Conservation (phyloP, 2,329 filamentous ascomycete genomes). For the Trichoderma sp. region DNA sequence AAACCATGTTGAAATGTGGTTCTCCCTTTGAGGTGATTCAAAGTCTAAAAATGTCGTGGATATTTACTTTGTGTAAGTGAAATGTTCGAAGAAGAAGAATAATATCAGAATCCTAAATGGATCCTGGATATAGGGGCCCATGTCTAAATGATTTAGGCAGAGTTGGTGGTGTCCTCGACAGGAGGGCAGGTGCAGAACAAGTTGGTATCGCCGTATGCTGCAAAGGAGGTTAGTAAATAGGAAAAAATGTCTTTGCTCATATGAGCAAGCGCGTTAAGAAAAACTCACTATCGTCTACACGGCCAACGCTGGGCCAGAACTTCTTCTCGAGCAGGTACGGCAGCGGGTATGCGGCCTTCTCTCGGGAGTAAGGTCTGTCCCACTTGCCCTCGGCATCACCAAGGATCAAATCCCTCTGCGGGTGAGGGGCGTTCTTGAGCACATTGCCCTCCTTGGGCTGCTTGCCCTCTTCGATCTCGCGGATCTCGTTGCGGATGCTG, state of each 20-base stretch:
- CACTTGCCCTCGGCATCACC: constrained; percentile 63
- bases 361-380: constrained; percentile 78
- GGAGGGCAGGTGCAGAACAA: constrained; percentile 94
- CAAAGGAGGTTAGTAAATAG: not conserved
- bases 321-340: constrained; percentile 89
- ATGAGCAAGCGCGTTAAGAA: not conserved
- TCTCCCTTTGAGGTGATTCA: not conserved
- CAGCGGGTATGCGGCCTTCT: constrained; percentile 85
- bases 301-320: constrained; percentile 89
- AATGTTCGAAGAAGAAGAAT: not conserved
- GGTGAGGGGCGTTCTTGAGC: constrained; percentile 87
- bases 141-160: constrained; percentile 6
- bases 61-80: constrained; percentile 9
- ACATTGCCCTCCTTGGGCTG: constrained; percentile 78
- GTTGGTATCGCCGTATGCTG: constrained; percentile 88
- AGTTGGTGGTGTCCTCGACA: constrained; percentile 63
- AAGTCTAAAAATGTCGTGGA: constrained; percentile 17
- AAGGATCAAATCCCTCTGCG: constrained; percentile 75
- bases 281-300: constrained; percentile 82
- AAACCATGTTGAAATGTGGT: constrained; percentile 35
- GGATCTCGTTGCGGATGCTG: constrained; percentile 82
- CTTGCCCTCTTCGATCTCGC: constrained; percentile 77
- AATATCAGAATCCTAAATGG: not conserved
- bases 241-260: constrained; percentile 7
- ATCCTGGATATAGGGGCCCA: not conserved